Percentiles rank a stretch among this genome's conserved stretches.
Evolutionary conservation across 441 rosid species (phyloP).

Genomic region (Raphanus hybrid): DNA sequence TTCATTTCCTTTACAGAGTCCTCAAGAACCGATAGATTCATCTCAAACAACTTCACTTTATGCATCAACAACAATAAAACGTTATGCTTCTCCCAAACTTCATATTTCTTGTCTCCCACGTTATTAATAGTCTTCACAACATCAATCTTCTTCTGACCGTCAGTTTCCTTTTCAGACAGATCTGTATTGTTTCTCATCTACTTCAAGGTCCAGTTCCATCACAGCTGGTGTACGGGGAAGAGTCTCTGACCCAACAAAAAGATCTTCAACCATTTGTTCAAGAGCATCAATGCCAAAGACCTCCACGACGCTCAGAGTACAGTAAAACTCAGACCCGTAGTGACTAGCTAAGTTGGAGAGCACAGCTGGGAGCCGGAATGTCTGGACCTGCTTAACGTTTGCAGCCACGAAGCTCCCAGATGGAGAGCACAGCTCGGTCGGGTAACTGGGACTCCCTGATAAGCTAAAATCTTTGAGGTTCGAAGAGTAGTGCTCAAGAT

Average conservation of each 20-base stretch:
- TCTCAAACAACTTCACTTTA: constrained; percentile 75
- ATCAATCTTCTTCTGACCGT: constrained; percentile 40
- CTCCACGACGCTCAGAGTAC: constrained; percentile 63
- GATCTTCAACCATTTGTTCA: constrained; percentile 89
- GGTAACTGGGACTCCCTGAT: constrained; percentile 74
- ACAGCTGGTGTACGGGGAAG: constrained; percentile 47
- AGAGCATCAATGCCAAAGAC: constrained; percentile 88
- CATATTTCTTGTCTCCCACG: constrained; percentile 1
- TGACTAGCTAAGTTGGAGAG: constrained; percentile 55
- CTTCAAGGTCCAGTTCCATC: constrained; percentile 39
- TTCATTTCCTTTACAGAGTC: constrained; percentile 62
- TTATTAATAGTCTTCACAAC: neutral
- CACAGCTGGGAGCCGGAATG: constrained; percentile 47
- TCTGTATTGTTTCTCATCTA: constrained; percentile 19
- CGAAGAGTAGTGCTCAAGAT: constrained; percentile 85
- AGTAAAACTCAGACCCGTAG: constrained; percentile 63
- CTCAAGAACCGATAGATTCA: constrained; percentile 50
- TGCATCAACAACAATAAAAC: constrained; percentile 86
- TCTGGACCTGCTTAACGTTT: constrained; percentile 52
- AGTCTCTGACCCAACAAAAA: constrained; percentile 57
- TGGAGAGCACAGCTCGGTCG: constrained; percentile 64
- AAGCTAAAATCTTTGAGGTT: constrained; percentile 75
- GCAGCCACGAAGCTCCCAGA: constrained; percentile 66
- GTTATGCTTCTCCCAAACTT: constrained; percentile 41
- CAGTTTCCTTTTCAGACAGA: constrained; percentile 34